Percentiles rank a stretch among this genome's conserved stretches.
These are phyloP conservation scores for Phyllosticta paracitricarpa DNA, from an alignment of 2,329 filamentous ascomycete species.

Conservation along the genomic window DNA sequence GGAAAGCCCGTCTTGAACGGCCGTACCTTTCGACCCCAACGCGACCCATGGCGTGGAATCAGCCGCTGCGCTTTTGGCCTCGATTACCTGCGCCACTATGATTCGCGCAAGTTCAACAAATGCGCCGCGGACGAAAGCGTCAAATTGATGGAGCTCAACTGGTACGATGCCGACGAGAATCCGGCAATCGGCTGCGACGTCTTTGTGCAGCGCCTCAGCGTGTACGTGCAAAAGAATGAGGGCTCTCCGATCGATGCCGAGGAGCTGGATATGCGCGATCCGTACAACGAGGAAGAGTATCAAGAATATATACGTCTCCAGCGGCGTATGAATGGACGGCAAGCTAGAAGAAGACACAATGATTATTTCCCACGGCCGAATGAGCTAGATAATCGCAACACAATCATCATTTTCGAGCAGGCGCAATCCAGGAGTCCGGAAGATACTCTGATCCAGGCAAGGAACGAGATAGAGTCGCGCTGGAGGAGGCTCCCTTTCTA, in stretches of 20 bases:
- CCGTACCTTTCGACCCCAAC: slow-evolving; percentile 40
- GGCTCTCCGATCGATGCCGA: not conserved
- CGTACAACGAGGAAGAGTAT: slow-evolving; percentile 32
- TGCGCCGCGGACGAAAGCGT: slow-evolving; percentile 17
- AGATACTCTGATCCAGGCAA: slow-evolving; percentile 41
- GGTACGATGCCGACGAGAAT: slow-evolving; percentile 35
- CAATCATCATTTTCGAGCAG: slow-evolving; percentile 45
- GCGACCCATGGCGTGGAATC: slow-evolving; percentile 43
- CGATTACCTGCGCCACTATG: slow-evolving; percentile 42
- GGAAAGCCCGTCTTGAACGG: slow-evolving; percentile 43
- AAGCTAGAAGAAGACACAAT: slow-evolving; percentile 10
- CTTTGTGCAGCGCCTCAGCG: slow-evolving; percentile 39
- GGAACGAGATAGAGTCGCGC: slow-evolving; percentile 41
- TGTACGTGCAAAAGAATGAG: slow-evolving; percentile 42
- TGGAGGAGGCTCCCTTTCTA: slow-evolving; percentile 45
- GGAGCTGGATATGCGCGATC: slow-evolving; percentile 35
- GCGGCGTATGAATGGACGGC: slow-evolving; percentile 12
- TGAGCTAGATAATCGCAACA: slow-evolving; percentile 40
- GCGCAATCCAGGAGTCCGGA: slow-evolving; percentile 37
- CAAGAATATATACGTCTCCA: slow-evolving; percentile 23
- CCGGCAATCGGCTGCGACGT: slow-evolving; percentile 40
- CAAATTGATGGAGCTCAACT: slow-evolving; percentile 43
- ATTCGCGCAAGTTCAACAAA: slow-evolving; percentile 17
- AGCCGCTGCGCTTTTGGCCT: slow-evolving; percentile 40
- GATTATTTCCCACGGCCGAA: slow-evolving; percentile 31